phyloP scores from a whole-genome alignment of 768 basidiomycete genomes.

The Candolleomyces eurysporus region DNA sequence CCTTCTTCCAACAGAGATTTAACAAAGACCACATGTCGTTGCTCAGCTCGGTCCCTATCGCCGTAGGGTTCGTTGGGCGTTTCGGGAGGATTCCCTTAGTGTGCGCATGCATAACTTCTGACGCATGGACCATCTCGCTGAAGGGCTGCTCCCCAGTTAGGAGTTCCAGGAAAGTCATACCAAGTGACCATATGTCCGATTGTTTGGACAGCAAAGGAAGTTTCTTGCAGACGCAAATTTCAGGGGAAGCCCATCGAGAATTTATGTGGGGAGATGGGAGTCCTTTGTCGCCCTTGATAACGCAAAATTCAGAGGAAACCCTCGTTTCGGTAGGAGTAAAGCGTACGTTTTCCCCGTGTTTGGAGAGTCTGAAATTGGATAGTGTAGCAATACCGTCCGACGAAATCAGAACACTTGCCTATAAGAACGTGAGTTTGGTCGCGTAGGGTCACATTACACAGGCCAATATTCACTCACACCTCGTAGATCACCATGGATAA shows the following conservation, averaged over 20 bases:
- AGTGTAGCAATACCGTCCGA: conserved; percentile 35
- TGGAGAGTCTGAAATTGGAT: conserved; percentile 46
- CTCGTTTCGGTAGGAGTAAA: neutral
- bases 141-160: conserved; percentile 42
- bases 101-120: conserved; percentile 32
- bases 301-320: neutral
- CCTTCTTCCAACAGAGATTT: conserved; percentile 42
- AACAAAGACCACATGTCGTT: conserved; percentile 45
- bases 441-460: neutral
- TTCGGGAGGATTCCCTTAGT: conserved; percentile 35
- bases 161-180: conserved; percentile 46
- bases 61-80: conserved; percentile 30
- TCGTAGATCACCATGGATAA: conserved; percentile 43
- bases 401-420: conserved; percentile 47
- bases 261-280: conserved; percentile 25
- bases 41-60: conserved; percentile 15
- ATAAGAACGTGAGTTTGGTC: neutral
- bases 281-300: conserved; percentile 26
- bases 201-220: conserved; percentile 24
- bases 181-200: conserved; percentile 51
- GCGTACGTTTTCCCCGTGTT: conserved; percentile 30
- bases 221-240: conserved; percentile 28
- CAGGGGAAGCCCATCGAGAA: conserved; percentile 41
- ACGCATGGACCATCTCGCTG: conserved; percentile 27
- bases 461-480: conserved; percentile 25